A percentile compares a stretch with the other conserved stretches of the same genome.
Conservation (phyloP, 768 basidiomycete species). For the Dictyophora rubrovolvata region DNA sequence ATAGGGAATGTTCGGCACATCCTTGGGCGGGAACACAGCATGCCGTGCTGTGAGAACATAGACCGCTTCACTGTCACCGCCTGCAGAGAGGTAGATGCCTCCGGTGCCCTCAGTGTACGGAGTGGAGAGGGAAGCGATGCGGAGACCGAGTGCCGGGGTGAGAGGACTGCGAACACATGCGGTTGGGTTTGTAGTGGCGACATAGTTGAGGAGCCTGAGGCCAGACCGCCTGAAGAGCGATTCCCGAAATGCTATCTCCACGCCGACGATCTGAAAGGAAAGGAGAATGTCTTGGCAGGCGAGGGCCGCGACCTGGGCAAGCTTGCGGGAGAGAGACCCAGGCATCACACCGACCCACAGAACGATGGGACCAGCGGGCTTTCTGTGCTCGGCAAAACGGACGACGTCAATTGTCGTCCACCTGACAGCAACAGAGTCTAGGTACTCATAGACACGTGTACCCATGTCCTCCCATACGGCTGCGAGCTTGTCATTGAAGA, state of each 20-base stretch:
- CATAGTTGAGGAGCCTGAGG: slow-evolving; percentile 14
- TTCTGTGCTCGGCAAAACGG: slow-evolving; percentile 21
- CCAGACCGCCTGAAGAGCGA: slow-evolving; percentile 18
- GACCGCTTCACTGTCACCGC: slow-evolving; percentile 23
- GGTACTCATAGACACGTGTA: slow-evolving; percentile 14
- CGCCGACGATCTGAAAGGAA: slow-evolving; percentile 19
- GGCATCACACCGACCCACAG: slow-evolving; percentile 27
- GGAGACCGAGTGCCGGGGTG: slow-evolving; percentile 27
- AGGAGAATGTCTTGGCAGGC: slow-evolving; percentile 20
- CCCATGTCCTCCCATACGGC: slow-evolving; percentile 18
- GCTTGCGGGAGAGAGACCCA: slow-evolving; percentile 17
- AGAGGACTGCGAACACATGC: slow-evolving; percentile 18
- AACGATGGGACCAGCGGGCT: slow-evolving; percentile 16
- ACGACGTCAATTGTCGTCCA: slow-evolving; percentile 25
- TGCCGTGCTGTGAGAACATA: slow-evolving; percentile 24
- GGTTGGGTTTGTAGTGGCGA: slow-evolving; percentile 13
- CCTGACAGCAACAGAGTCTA: slow-evolving; percentile 19
- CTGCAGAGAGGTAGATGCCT: slow-evolving; percentile 25
- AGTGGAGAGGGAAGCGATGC: slow-evolving; percentile 20
- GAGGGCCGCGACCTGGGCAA: slow-evolving; percentile 19
- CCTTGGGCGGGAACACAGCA: slow-evolving; percentile 20
- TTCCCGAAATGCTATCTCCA: slow-evolving; percentile 27
- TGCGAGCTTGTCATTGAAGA: slow-evolving; percentile 21
- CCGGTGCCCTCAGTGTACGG: slow-evolving; percentile 27
- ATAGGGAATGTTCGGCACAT: slow-evolving; percentile 11